Base-by-base conservation (phyloP, 2,329 filamentous ascomycete species). In the Emmonsiellopsis sp. region DNA sequence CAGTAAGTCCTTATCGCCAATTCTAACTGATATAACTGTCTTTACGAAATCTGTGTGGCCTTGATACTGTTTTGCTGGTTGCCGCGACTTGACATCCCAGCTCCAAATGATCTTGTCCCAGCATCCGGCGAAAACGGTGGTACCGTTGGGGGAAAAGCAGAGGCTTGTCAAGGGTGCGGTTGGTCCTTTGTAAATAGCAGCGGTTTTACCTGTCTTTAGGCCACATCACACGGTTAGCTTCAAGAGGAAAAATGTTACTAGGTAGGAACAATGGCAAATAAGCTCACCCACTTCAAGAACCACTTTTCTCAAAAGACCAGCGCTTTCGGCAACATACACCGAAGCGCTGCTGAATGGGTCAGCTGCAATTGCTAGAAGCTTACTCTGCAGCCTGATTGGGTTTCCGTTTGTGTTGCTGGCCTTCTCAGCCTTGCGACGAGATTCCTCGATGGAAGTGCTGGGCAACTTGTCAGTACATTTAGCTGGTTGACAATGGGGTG, bases 71-170 rank as follows among this genome's bases (percentile, higher is more conserved):
- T 74, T 78, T n/a, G 74, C 75, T 1, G 74, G 71, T 32, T 75
- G 67, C 43, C 75, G 76, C 3, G 81, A 81, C 15, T 77, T 73
- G 34, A 85, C 73, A 62, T 87, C 79, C 87, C 89, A 96, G 34
- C 86, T 87, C 84, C 90, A 95, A 54, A 97, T 80, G 16, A 82
- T 79, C 73, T 95, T 95, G 72, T 98, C 92, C 93, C 93, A 98
- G 55, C 85, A 93, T 35, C 91, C 92, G 26, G 89, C 89, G 68
- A 89, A 96, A 30, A 73, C 51, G 9, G 96, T 66, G 1, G 79
- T 86, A 55, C 75, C 76, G 30, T 73, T 73, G 3, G 74, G 67
- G 11, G 82, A 84, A 37, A 89, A 75, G 13, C 86, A 82, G 31
- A 95, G 71, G 60, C 86, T 87, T 8, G 89, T 92, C 8, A 95